Evolutionary conservation across 176 grass and related monocot genomes (phyloP), one percentile per base, ranked within the genome.

Genomic region (Eleusine indica): DNA sequence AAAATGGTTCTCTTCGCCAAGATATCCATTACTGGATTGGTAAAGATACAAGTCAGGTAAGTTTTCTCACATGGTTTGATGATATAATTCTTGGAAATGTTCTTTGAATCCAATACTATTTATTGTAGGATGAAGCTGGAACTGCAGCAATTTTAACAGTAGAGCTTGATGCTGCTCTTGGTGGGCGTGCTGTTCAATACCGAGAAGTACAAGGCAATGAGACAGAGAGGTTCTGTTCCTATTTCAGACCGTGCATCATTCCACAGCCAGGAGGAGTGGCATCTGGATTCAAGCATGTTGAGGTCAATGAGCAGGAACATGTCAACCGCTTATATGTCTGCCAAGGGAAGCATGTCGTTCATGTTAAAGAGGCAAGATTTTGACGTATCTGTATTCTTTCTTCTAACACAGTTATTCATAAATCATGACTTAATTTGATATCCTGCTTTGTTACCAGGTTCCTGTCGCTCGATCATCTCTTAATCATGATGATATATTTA

Each of bases 21-120:
- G 96, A 99, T 68, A 87, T 99, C 82, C 93, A 99, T 87, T 99
- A 99, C 87, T 99, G 96, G 96, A 90, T 96, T 76, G 96, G 96
- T 80, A 99, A 96, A 92, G 93, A 99, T 87, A 99, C 91, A 61
- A 94, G 89, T 76, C 96, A 99, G 97, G 97, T 96, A 86, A 30
- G 70, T 73, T 69, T 64, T 87, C 71, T 91, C 43, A 78, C 77
- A 80, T 60, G 12, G 87, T 75, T 78, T 39, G 66, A 70, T 71
- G 29, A 46, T 58, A 84, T 42, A 78, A n/a, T 85, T 78, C 41
- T 38, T 17, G 38, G 30, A 61, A 61, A 71, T 9, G 53, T 71
- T 62, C 54, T 71, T 71, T 78, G 14, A 78, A 85, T 49, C 66
- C 38, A 74, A 67, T 83, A 14, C 77, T 67, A 73, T 21, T 71